These are phyloP conservation scores for Microdochium nivale DNA, from an alignment of 2,329 filamentous ascomycete genomes.

Conservation along the genomic window DNA sequence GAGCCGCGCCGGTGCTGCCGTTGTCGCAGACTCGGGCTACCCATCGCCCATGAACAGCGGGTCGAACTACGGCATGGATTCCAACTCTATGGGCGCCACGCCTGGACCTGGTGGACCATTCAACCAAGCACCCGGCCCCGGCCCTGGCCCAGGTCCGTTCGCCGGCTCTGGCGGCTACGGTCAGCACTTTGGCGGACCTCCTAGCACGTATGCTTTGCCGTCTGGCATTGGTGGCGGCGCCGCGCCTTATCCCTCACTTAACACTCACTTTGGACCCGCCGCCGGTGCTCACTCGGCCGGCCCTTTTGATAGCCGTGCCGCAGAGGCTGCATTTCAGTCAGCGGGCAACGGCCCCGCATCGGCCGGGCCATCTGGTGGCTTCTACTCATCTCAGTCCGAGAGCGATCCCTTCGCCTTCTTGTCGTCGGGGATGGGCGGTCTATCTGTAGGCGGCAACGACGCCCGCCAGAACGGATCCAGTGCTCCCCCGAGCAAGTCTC, in stretches of 20 bases:
- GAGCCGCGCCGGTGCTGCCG: slow-evolving; percentile 84
- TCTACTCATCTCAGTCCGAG: slow-evolving; percentile 57
- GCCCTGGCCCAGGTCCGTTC: slow-evolving; percentile 60
- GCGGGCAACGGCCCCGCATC: slow-evolving; percentile 75
- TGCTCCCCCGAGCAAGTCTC: slow-evolving; percentile 50
- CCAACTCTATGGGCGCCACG: slow-evolving; percentile 77
- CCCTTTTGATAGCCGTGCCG: slow-evolving; percentile 85
- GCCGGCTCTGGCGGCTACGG: slow-evolving; percentile 55
- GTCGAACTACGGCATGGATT: slow-evolving; percentile 76
- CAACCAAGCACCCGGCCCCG: slow-evolving; percentile 58
- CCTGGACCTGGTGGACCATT: slow-evolving; percentile 66
- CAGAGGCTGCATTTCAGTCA: slow-evolving; percentile 89
- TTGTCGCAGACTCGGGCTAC: slow-evolving; percentile 90
- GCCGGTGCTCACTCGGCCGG: slow-evolving; percentile 75
- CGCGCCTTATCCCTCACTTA: slow-evolving; percentile 70
- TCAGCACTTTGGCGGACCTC: slow-evolving; percentile 80
- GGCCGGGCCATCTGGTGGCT: slow-evolving; percentile 67
- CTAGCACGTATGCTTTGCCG: slow-evolving; percentile 82
- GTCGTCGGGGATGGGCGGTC: slow-evolving; percentile 60
- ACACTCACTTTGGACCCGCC: slow-evolving; percentile 70
- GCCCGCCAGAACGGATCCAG: slow-evolving; percentile 53
- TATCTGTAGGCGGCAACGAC: slow-evolving; percentile 61
- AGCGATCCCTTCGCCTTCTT: slow-evolving; percentile 76
- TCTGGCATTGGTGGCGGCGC: slow-evolving; percentile 75
- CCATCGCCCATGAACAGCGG: slow-evolving; percentile 83